Evolutionary conservation across 345 rosid species (phyloP).

Genomic region (Kandelia obovata): DNA sequence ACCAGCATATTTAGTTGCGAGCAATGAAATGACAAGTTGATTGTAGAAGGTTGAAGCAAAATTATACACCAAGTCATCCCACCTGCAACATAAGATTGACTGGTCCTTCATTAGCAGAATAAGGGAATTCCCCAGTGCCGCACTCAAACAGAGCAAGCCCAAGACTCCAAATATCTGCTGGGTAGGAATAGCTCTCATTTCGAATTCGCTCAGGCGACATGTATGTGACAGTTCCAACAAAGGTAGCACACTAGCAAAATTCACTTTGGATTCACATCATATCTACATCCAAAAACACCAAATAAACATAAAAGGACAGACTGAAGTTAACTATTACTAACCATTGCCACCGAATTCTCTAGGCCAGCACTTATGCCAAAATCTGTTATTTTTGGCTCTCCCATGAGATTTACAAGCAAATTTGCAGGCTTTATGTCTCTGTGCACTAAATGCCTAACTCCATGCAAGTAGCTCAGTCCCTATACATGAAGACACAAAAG

Average conservation of each 20-base stretch:
- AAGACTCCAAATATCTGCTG: slow-evolving; percentile 97
- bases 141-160: slow-evolving; percentile 95
- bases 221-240: slow-evolving; percentile 98
- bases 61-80: not conserved
- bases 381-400: slow-evolving; percentile 94
- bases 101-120: slow-evolving; percentile 79
- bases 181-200: slow-evolving; percentile 81
- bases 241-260: slow-evolving; percentile 80
- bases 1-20: slow-evolving; percentile 3
- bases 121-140: slow-evolving; percentile 94
- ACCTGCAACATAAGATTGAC: slow-evolving; percentile 98
- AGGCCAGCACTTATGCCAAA: slow-evolving; percentile 97
- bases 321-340: slow-evolving; percentile 29
- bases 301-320: slow-evolving; percentile 6
- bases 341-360: slow-evolving; percentile 96
- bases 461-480: slow-evolving; percentile 93
- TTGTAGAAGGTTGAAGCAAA: slow-evolving; percentile 6
- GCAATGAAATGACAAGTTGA: not conserved
- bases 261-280: slow-evolving; percentile 8
- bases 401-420: slow-evolving; percentile 87
- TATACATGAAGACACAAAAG: slow-evolving; percentile 19
- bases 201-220: slow-evolving; percentile 96
- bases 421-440: slow-evolving; percentile 98
- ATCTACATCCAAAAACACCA: slow-evolving; percentile 5
- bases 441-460: slow-evolving; percentile 84